Base-by-base conservation (phyloP, 768 basidiomycete genomes). In the Pulveroboletus frians region DNA sequence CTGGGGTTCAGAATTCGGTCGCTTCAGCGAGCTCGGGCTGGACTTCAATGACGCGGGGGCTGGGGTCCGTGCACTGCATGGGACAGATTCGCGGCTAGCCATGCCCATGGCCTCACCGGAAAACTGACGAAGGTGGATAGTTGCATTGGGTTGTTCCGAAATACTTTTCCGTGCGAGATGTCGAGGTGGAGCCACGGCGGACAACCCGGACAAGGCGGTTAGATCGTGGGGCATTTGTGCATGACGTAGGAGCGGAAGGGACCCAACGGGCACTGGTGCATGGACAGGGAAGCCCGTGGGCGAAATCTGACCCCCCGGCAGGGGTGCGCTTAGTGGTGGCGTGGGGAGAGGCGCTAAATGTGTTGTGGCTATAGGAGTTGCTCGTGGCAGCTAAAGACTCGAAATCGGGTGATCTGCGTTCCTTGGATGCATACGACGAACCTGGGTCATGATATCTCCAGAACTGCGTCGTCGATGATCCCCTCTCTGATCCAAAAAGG, bases 291-390 rank as follows among this genome's bases (percentile, higher is more conserved):
- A 50, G 17, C 46, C 40, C 2, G 41, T 43, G 1, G 51, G 54
- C 5, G 47, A 43, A 15, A 46, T 43, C 35, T 54, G 63, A 9
- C 46, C 35, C 17, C n/a, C 30, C 13, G 30, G 13, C 3, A 50
- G 17, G n/a, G 52, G 20, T 32, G 46, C 51, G 34, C 48, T 60
- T 13, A 46, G 52, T 3, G 58, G 55, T 15, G 63, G 58, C 43
- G 63, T 58, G 39, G 63, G 58, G 21, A 60, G 54, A 27, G 54
- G 50, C 5, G 55, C 39, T 29, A 36, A 14, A 53, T 50, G 60
- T 35, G 57, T 57, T 4, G 55, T 57, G 3, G 57, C 39, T 18
- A 49, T 37, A n/a, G 51, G 43, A 27, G 49, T 37, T 20, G 52
- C 26, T 41, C 40, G 47, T 8, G 55, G 42, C 5, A 44, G 39